These are phyloP conservation scores for Sanghuangporus baumii DNA, from an alignment of 1,284 basidiomycete species.

Conservation along the genomic window DNA sequence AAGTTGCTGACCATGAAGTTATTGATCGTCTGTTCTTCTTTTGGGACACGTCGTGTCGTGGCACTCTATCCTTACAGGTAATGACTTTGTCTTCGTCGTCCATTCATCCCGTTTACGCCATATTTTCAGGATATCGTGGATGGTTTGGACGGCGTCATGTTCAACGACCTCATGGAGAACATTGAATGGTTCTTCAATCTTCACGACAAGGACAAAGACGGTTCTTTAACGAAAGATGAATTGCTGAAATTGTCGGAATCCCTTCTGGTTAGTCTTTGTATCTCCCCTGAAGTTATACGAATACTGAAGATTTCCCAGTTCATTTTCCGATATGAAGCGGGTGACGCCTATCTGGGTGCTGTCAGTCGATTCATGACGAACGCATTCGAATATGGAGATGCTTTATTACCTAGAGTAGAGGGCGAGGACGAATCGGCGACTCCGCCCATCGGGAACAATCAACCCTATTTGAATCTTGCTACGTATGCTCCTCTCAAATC, in stretches of 20 bases:
- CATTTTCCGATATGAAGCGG: constrained; percentile 96
- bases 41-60: constrained; percentile 80
- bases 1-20: constrained; percentile 79
- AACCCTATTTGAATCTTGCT: constrained; percentile 82
- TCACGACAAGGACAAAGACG: constrained; percentile 95
- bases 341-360: constrained; percentile 94
- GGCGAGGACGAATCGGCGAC: constrained; percentile 38
- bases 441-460: constrained; percentile 58
- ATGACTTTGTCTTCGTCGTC: background rate
- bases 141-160: constrained; percentile 89
- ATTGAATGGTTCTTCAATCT: constrained; percentile 99
- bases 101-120: constrained; percentile 12
- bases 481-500: constrained; percentile 43
- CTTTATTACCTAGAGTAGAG: constrained; percentile 55
- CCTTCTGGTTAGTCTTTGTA: constrained; percentile 60
- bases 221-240: constrained; percentile 93
- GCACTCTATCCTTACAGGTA: constrained; percentile 83
- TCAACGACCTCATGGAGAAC: constrained; percentile 95
- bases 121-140: constrained; percentile 74
- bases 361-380: constrained; percentile 96
- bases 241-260: constrained; percentile 94
- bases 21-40: constrained; percentile 82
- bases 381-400: constrained; percentile 94
- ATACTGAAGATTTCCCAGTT: constrained; percentile 48
- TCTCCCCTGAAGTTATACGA: background rate